Base-by-base conservation (phyloP, 2,329 filamentous ascomycete species). In the Fusarium oligoseptatum region DNA sequence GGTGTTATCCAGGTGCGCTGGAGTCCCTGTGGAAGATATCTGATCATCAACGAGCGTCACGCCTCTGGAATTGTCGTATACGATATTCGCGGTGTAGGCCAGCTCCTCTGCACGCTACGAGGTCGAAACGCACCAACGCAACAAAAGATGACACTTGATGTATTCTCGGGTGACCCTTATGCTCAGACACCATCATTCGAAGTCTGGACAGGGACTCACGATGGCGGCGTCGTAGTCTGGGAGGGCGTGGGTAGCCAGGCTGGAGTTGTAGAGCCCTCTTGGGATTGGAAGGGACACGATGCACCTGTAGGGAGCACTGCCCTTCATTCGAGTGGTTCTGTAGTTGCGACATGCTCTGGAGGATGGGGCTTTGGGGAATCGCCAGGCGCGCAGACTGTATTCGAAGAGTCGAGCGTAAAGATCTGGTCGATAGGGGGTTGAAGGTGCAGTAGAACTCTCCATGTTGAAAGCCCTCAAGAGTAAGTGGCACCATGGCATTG, bases 21-120 rank as follows among this genome's bases (percentile, higher is more conserved):
- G 91, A 92, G 90, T 71, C 87, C 87, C 0, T 92, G 90, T 72
- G 91, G 90, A 8, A 84, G 89, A 43, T 92, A 92, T 77, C 83
- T 92, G 22, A 82, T 90, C n/a, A 83, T 92, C 56, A 90, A 89
- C 74, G 91, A 92, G 83, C 86, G 91, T 6, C 86, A 87, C 73
- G 86, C 89, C 0, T 80, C 77, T 7, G 88, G 89, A 3, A 77
- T 92, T 41, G 81, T 92, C 29, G 87, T 92, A 4, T 92, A 92
- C 80, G 91, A 92, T 77, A 86, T 92, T 37, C 87, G 91, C 20
- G 89, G 88, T 9, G 87, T 88, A 3, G 88, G 89, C 10, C 85
- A 85, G 73, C 83, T 92, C n/a, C 83, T 92, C 4, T 85, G 85
- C n/a, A 85, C 86, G 62, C 81, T 92, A 12, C 79, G 83, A 1